Base-by-base conservation (phyloP, 306 rosid species). In the Ormosia semicastrata region DNA sequence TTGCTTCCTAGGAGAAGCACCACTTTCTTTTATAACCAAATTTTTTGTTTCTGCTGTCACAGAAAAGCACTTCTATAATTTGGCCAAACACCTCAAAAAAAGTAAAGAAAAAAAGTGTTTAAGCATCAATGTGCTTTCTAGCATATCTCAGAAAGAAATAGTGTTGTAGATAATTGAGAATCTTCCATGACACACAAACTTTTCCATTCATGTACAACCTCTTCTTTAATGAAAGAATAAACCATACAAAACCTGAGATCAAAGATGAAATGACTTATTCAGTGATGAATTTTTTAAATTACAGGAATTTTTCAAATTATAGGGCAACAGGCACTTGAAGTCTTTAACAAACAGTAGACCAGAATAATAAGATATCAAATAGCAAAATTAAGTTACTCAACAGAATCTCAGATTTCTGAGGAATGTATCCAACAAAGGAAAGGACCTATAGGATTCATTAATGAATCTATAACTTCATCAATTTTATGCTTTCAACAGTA, bases 211-310 rank as follows among this genome's bases (percentile, higher is more conserved):
- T 24, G 24, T 24, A 24, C 24, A 24, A 92, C 89, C 88, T 93
- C 91, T 92, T 92, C 90, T 89, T 96, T 50, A 96, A 79, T 15
- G 99, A 91, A 83, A 96, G 95, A 86, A 96, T 95, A 89, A 96
- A 96, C 98, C 98, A 92, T 85, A 96, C 92, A 78, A 96, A 96
- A 84, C 99, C 99, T 93, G 94, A 80, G 71, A 81, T 75, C 69
- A 60, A 79, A 82, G 68, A 85, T 63, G 30, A 79, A 54, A 66
- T 10, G 1, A 67, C 32, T 74, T 66, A 77, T 39, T 53, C 83
- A 77, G 56, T 53, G 66, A 34, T 33, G 18, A 46, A 13, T 66
- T 50, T 53, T 46, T 30, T 24, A 24, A 24, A 24, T 24, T 24
- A 24, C 24, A 24, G 24, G 24, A 24, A 24, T 24, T 24, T 24